Evolutionary conservation across 495 filamentous ascomycete genomes (phyloP).

Genomic region (Tuber melanosporum): DNA sequence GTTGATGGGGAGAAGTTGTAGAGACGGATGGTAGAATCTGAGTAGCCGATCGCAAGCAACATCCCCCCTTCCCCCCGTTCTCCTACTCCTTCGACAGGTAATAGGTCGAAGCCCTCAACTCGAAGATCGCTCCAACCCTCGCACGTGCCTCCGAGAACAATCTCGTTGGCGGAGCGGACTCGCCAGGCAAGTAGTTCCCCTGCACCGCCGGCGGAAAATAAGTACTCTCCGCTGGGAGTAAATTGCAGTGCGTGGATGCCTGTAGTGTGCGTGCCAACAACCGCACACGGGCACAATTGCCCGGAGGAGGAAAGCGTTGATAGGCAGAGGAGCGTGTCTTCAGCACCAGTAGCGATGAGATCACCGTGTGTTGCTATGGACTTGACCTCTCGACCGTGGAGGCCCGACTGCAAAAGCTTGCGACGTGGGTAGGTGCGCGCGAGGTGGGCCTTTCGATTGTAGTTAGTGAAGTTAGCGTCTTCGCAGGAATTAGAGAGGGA

Average conservation of each 20-base stretch:
- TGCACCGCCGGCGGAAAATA: constrained; percentile 77
- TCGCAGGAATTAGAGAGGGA: constrained; percentile 26
- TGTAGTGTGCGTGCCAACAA: constrained; percentile 57
- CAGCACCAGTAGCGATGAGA: constrained; percentile 74
- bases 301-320: constrained; percentile 45
- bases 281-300: constrained; percentile 17
- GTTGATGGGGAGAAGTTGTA: constrained; percentile 53
- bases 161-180: constrained; percentile 49
- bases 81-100: constrained; percentile 46
- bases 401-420: constrained; percentile 55
- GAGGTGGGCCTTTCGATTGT: constrained; percentile 12
- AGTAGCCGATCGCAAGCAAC: constrained; percentile 53
- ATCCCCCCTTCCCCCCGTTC: constrained; percentile 47
- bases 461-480: constrained; percentile 20
- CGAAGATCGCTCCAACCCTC: constrained; percentile 64
- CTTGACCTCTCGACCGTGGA: constrained; percentile 87
- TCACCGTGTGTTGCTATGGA: constrained; percentile 53
- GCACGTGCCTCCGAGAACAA: constrained; percentile 45
- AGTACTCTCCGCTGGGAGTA: constrained; percentile 56
- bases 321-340: constrained; percentile 80
- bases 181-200: constrained; percentile 89
- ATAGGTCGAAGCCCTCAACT: constrained; percentile 64
- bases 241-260: constrained; percentile 78
- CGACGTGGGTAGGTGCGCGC: constrained; percentile 42
- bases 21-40: constrained; percentile 66